Evolutionary conservation across 225 moss, liverwort and hornwort species (phyloP).

Genomic region (Sphagnum tenellum): DNA sequence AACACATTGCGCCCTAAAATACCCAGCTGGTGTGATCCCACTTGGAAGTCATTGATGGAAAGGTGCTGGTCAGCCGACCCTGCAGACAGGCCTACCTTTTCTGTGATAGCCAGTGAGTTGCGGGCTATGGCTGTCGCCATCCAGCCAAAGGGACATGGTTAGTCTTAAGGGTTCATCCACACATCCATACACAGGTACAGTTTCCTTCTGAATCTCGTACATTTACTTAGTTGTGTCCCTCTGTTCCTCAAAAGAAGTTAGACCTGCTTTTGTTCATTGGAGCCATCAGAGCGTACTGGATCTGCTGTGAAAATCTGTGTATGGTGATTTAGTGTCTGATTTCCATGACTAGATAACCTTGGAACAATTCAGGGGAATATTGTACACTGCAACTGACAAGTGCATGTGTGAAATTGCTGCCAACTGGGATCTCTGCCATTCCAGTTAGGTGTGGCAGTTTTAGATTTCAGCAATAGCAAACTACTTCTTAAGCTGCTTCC

Average conservation of each 20-base stretch:
- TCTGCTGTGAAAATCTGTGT: no score
- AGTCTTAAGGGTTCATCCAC: constrained; percentile 14
- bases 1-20: constrained; percentile 84
- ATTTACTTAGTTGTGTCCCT: neutral
- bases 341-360: no score
- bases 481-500: no score
- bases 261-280: neutral
- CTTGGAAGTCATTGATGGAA: constrained; percentile 96
- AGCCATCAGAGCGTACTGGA: no score
- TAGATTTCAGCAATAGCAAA: no score
- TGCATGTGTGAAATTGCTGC: no score
- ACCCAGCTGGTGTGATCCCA: constrained; percentile 94
- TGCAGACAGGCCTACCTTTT: constrained; percentile 62
- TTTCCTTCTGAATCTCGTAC: neutral
- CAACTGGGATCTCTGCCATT: no score
- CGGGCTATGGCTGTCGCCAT: constrained; percentile 77
- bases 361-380: no score
- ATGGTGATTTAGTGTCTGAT: no score
- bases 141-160: constrained; percentile 66
- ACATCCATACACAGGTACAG: neutral
- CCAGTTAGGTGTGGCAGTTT: no score
- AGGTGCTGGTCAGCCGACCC: constrained; percentile 92
- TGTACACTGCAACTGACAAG: no score
- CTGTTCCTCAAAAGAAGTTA: neutral
- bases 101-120: constrained; percentile 74